Evolutionary conservation across 306 rosid genomes (phyloP), one percentile per base, ranked within the genome.

Genomic region (Cicer arietinum): DNA sequence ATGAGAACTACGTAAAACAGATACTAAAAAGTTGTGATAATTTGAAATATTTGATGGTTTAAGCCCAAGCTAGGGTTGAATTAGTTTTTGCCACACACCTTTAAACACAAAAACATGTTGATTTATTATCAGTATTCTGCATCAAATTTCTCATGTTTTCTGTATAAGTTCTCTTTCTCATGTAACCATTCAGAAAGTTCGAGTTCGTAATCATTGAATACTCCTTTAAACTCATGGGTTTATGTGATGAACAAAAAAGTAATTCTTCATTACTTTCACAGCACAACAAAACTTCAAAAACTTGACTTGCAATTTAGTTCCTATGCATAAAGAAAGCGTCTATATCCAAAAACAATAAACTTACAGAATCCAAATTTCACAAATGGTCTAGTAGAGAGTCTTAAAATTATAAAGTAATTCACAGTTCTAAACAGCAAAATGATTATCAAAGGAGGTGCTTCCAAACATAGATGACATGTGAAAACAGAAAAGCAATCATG

Each of bases 401-500:
- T 54, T 18, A 37, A 46, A 53, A 65, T 20, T 60, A 14, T 66
- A 64, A 59, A 51, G 52, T 8, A 16, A 51, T 43, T 68, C 67
- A 75, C 7, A 17, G 73, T 69, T 61, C 11, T 42, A 71, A 54
- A 68, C 69, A 39, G 41, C 61, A 35, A 48, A 39, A 6, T 41
- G 45, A 57, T 44, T 40, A 57, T 69, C 20, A 65, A 53, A 35
- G 69, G 39, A 73, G 10, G 56, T 37, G 40, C 30, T 41, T 74
- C 18, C 12, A 67, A 76, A 74, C 8, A 79, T 10, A 51, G 37
- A 65, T 64, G 47, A 17, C 16, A 7, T 2, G 20, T 22, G 25
- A 43, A 65, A 77, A 48, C 57, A 35, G 18, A 77, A 65, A 69
- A 70, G 53, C 37, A 18, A 35, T n/a, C 14, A 50, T 62, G 39